phyloP scores from a whole-genome alignment of 805 yeast genomes.

The Metschnikowia arizonensis region DNA sequence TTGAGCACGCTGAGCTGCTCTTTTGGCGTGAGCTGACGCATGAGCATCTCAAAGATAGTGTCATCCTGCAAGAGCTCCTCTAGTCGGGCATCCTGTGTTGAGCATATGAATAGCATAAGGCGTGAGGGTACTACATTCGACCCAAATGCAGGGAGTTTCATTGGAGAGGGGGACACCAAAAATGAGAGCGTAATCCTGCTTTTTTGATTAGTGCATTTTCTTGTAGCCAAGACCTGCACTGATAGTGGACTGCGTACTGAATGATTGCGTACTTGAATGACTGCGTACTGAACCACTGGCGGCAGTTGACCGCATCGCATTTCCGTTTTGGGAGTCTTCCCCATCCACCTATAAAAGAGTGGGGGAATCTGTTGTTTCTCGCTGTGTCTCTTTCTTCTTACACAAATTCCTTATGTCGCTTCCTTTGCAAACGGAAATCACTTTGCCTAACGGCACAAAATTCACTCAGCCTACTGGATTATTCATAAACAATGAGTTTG shows the following conservation, averaged over 20 bases:
- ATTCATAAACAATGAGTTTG: constrained; percentile 50
- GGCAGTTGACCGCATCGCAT: constrained; percentile 2
- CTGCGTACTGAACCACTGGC: not conserved
- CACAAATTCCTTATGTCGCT: constrained; percentile 25
- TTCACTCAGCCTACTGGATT: constrained; percentile 59
- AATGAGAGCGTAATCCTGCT: not conserved
- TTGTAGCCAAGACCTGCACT: not conserved
- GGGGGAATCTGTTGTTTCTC: not conserved
- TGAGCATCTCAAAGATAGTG: constrained; percentile 45
- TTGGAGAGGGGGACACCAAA: not conserved
- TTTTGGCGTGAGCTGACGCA: constrained; percentile 43
- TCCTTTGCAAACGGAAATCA: constrained; percentile 36
- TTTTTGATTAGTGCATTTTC: constrained; percentile 1
- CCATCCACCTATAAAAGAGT: constrained; percentile 1
- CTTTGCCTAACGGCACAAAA: constrained; percentile 48
- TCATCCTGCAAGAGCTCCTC: constrained; percentile 21
- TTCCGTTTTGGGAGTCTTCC: constrained; percentile 1
- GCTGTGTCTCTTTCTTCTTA: not conserved
- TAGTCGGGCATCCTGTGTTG: constrained; percentile 11
- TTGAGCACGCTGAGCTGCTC: constrained; percentile 41
- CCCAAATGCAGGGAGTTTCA: not conserved
- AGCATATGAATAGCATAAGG: constrained; percentile 11
- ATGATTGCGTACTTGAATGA: too few relatives aligned
- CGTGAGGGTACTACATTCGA: not conserved
- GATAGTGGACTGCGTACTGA: too few relatives aligned